A percentile compares a stretch with the other conserved stretches of the same genome.
Conservation (phyloP, 129 eudicot genomes). For the Flaveria ramosissima region DNA sequence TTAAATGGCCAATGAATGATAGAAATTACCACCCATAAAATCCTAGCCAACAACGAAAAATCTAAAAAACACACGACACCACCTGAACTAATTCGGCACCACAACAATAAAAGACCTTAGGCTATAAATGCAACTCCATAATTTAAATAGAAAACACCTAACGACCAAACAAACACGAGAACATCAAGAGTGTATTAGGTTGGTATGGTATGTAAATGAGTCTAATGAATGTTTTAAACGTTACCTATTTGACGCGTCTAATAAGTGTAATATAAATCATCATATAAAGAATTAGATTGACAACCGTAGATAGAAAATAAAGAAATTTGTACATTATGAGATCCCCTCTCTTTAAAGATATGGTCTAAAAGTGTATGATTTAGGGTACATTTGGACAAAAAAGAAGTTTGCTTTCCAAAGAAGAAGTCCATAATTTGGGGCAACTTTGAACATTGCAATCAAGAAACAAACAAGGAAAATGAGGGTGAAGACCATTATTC, state of each 20-base stretch:
- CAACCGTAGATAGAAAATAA: background rate
- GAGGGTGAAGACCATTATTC: constrained; percentile 33
- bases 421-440: constrained; percentile 35
- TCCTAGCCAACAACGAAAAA: background rate
- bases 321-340: background rate
- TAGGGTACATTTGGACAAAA: constrained; percentile 39
- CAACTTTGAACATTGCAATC: constrained; percentile 29
- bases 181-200: background rate
- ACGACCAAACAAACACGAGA: background rate
- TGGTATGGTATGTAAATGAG: background rate
- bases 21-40: background rate
- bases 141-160: background rate
- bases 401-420: constrained; percentile 27
- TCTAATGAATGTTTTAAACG: background rate
- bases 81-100: background rate
- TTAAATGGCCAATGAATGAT: background rate
- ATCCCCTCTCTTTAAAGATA: constrained; percentile 30
- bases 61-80: background rate
- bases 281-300: background rate
- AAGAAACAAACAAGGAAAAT: constrained; percentile 35
- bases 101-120: background rate
- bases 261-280: background rate
- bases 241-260: background rate
- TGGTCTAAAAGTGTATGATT: constrained; percentile 32
- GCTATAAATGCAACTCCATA: background rate